Base-by-base conservation (phyloP, 495 filamentous ascomycete genomes). In the Penicillium canariense region DNA sequence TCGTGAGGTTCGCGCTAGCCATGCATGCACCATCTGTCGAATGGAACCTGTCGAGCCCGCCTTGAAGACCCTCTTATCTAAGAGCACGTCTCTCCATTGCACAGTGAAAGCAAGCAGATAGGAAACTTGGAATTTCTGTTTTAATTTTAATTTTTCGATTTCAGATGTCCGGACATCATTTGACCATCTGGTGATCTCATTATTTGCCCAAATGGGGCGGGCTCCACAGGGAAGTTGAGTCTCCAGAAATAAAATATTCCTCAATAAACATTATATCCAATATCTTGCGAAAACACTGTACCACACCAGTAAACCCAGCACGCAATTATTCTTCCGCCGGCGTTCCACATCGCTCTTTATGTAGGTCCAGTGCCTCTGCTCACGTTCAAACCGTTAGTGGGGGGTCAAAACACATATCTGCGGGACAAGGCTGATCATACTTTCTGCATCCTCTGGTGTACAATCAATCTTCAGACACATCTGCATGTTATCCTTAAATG, bases 401-500 rank as follows among this genome's bases (percentile, higher is more conserved):
- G 38, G 22, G 20, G 6, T n/a, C 11, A 18, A 14, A 10, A 5
- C 20, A 42, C n/a, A 4, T 10, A 9, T 4, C 1, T 26, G 20
- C 3, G 0, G 8, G 5, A 0, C 2, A 11, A 20, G 18, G 8
- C 7, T 17, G 4, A 42, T 30, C 54, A 22, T 57, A 68, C 65
- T 25, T 52, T 32, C 26, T 9, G 40, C 20, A 34, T 68, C 65
- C 6, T 35, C 54, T 5, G 27, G 5, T 3, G 54, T 61, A 42
- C 65, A 65, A 18, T 47, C 25, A 52, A 17, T n/a, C 25, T 52
- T 38, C 42, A 68, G 11, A 36, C 65, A 68, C 8, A 15, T 10
- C 3, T 34, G 20, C 18, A 66, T 22, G 10, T 62, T 26, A 42
- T 66, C 54, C 48, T 48, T 60, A 42, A 68, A 65, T 4, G 57